Base-by-base conservation (phyloP, 2,329 filamentous ascomycete species). In the Colletotrichum aenigma region DNA sequence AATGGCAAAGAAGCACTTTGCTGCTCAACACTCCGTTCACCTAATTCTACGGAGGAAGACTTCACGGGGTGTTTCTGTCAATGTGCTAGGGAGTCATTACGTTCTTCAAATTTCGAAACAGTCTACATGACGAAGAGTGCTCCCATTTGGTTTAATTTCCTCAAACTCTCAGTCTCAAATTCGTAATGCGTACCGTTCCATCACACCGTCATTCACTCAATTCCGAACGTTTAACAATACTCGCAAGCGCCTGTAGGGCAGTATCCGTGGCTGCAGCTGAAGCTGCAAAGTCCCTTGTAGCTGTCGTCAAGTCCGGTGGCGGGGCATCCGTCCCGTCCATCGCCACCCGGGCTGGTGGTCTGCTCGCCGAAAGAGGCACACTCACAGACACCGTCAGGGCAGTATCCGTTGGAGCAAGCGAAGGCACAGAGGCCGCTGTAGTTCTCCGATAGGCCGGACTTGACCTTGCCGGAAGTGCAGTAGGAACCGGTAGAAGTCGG, bases 211-310 rank as follows among this genome's bases (percentile, higher is more conserved):
- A 16, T 58, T 28, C 1, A 26, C 12, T n/a, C 30, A 30, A 21
- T 26, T 43, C 66, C 12, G 2, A 32, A n/a, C 5, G 15, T 58
- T 68, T 70, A 79, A 64, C 78, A 79, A 9, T 61, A 66, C 34
- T 71, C 69, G 69, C 82, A 84, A 18, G 82, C 82, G 83, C 56
- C 74, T 18, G 70, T n/a, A 0, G 87, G 87, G 66, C 86, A 88
- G 74, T 89, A 89, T 0, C 86, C 87, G 78, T 87, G 85, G 74
- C 84, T 85, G 61, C 87, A 89, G 15, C 85, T 82, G 76, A 83
- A 89, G 72, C 84, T 87, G 77, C 88, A 89, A 18, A 89, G 82
- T 0, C 86, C 87, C 52, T 83, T 76, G 75, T 88, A 89, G 2
- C 81, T 80, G 5, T 83, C 81, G 48, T 81, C 79, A 30, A 83